Evolutionary conservation across 2,329 filamentous ascomycete genomes (phyloP).

Genomic region (Alternaria arbusti): DNA sequence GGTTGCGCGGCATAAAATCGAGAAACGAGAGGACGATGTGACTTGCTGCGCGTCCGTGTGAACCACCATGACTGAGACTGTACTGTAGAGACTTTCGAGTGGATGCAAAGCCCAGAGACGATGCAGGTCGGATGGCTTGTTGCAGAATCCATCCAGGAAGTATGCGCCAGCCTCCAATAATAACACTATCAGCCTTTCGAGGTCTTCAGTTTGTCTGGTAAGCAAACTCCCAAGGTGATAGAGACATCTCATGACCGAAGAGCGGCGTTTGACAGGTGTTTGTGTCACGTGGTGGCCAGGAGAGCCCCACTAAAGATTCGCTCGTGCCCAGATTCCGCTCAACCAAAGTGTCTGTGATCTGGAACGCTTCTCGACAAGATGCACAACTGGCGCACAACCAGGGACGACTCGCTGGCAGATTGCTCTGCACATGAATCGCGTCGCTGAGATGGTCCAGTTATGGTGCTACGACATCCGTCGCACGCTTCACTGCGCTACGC

Average conservation of each 20-base stretch:
- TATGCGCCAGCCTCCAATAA: not conserved
- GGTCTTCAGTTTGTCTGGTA: not conserved
- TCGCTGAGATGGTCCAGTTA: not conserved
- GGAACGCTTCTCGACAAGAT: not conserved
- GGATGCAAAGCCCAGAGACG: not conserved
- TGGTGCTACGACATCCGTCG: slow-evolving; percentile 16
- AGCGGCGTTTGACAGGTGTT: not conserved
- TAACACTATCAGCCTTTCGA: not conserved
- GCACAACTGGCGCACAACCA: not conserved
- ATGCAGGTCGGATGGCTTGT: not conserved
- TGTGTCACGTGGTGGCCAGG: not conserved
- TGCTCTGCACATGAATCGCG: slow-evolving; percentile 2
- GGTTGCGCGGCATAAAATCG: not conserved
- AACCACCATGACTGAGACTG: not conserved
- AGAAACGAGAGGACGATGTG: not conserved
- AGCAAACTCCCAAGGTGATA: not conserved
- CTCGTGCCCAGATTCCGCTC: not conserved
- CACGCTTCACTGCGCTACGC: slow-evolving; percentile 11
- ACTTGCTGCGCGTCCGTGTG: not conserved
- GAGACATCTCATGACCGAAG: not conserved
- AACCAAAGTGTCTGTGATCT: not conserved
- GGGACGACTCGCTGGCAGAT: not conserved
- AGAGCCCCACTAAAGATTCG: not conserved
- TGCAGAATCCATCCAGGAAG: not conserved
- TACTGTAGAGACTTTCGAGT: not conserved